Percentiles rank a stretch among this genome's conserved stretches.
Conservation (phyloP, 345 rosid species). For the Acer negundo region DNA sequence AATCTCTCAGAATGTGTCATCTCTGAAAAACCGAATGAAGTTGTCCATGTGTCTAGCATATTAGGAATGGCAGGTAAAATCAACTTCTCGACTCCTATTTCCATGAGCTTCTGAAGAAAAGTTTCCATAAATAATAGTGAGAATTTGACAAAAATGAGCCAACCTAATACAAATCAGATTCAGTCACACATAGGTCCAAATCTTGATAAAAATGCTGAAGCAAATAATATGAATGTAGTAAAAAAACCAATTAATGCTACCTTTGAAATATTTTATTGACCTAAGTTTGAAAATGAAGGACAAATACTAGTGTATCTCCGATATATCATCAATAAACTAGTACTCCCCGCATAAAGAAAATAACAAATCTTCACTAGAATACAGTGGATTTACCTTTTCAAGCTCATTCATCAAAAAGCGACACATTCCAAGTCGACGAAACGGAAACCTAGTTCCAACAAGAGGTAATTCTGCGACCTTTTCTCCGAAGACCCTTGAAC, state of each 20-base stretch:
- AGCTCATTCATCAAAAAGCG: conserved; percentile 53
- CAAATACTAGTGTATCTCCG: background rate
- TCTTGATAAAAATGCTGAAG: background rate
- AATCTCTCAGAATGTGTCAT: conserved; percentile 55
- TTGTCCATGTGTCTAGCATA: conserved; percentile 65
- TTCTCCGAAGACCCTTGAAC: conserved; percentile 57
- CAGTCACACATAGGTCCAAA: background rate
- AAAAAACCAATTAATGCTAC: background rate
- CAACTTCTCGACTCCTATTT: conserved; percentile 72
- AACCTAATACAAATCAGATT: background rate
- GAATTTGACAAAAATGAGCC: background rate
- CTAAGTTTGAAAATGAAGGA: background rate
- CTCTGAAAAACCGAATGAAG: conserved; percentile 72
- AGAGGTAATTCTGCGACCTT: conserved; percentile 68
- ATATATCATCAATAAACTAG: background rate
- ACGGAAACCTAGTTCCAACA: conserved; percentile 55
- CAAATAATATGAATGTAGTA: background rate
- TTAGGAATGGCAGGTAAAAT: conserved; percentile 76
- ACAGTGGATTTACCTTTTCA: conserved; percentile 49
- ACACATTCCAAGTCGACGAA: conserved; percentile 63
- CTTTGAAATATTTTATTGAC: background rate
- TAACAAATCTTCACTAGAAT: conserved; percentile 1
- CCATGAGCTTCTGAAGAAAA: conserved; percentile 51
- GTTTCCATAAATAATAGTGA: background rate
- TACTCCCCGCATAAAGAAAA: conserved; percentile 9